These are phyloP conservation scores for Globisporangium paddicum DNA, from an alignment of 352 stramenopile species.

Conservation along the genomic window DNA sequence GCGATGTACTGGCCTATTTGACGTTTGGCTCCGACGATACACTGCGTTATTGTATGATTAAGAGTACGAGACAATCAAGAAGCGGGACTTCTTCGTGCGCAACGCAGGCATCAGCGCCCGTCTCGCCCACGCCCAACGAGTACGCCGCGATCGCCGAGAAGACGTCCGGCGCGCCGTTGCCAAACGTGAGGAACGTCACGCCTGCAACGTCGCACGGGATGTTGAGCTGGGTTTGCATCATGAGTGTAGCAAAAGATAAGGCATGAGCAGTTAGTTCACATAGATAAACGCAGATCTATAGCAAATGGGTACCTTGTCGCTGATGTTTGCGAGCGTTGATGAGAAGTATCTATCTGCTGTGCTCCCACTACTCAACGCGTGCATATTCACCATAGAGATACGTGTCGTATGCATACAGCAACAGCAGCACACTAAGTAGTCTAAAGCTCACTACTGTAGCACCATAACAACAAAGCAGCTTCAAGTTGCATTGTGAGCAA, in stretches of 20 bases:
- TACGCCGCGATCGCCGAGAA: slow-evolving; percentile 91
- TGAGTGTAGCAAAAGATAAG: neutral
- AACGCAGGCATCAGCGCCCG: slow-evolving; percentile 24
- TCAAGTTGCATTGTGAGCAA: neutral
- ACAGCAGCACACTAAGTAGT: neutral
- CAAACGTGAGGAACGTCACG: slow-evolving; percentile 97
- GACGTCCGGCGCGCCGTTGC: slow-evolving; percentile 97
- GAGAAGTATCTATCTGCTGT: slow-evolving; percentile 98
- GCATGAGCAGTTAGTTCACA: neutral
- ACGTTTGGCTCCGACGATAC: neutral
- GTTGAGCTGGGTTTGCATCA: slow-evolving; percentile 33
- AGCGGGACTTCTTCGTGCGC: slow-evolving; percentile 61
- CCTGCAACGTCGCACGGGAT: slow-evolving; percentile 92
- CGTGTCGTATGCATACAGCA: neutral
- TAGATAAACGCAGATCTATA: too few species aligned
- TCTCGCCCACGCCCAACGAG: slow-evolving; percentile 55
- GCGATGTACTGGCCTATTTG: neutral
- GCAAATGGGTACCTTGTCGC: slow-evolving; percentile 64
- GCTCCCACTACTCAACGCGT: slow-evolving; percentile 76
- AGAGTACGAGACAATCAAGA: slow-evolving; percentile 45
- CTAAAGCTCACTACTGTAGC: neutral
- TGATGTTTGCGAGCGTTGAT: slow-evolving; percentile 95
- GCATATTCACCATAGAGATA: slow-evolving; percentile 1
- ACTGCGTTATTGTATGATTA: too few species aligned
- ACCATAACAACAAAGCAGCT: neutral